Base-by-base conservation (phyloP, 306 rosid species). In the Castanea sativa region DNA sequence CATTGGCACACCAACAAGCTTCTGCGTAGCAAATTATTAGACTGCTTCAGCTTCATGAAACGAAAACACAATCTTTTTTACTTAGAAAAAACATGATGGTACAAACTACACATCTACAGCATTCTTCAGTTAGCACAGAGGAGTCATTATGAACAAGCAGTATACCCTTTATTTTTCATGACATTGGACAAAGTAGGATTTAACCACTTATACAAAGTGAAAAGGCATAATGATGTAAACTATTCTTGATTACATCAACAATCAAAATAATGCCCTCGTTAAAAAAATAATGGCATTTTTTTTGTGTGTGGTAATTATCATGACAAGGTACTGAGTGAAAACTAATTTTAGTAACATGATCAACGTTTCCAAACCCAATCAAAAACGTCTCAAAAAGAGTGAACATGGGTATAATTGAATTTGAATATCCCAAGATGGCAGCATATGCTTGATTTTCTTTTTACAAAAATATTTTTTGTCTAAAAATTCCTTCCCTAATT, bases 1-100 rank as follows among this genome's bases (percentile, higher is more conserved):
- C 58, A 92, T 94, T 78, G 97, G 89, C 63, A 89, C 98, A 60
- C 97, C 97, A 19, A 82, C 91, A 53, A 94, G 97, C 86, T 75
- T 83, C 78, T 94, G 98, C 85, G 25, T 79, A 60, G 80, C 86
- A 80, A 83, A 81, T 86, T 80, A 92, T 73, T 91, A 93, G 97
- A 87, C 94, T 27, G 72, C 91, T 73, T 63, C 87, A 78, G 85
- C 97, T 73, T 78, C 94, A 60, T 90, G 85, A 83, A 35, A 52
- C 23, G 27, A 64, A 13, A 76, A 55, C 53, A 71, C 80, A 53
- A 51, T 43, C 41, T 75, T 64, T 61, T 52, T 38, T 41, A 68
- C 12, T 25, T n/a, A 2, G 15, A 27, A 29, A 64, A 49, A n/a
- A 60, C 51, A 76, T 8, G 73, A 18, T 4, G 23, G 41, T 38